phyloP scores from a whole-genome alignment of 2,329 filamentous ascomycete species.

The Coniella vitis region DNA sequence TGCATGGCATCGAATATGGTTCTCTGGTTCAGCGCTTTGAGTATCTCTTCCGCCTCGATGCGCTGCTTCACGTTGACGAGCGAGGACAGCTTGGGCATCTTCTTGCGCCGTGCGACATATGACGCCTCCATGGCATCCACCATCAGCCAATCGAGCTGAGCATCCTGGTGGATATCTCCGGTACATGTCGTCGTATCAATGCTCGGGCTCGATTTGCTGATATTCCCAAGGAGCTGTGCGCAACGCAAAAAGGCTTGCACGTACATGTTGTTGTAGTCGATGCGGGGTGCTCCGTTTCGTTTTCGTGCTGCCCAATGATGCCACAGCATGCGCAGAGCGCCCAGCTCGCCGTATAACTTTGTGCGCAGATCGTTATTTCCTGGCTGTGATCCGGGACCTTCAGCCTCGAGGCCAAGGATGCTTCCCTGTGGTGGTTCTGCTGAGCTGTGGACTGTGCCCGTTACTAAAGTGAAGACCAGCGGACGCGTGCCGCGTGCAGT shows the following conservation, averaged over 20 bases:
- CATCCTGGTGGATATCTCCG: slow-evolving; percentile 4
- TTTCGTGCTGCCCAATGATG: not conserved
- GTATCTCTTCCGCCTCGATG: not conserved
- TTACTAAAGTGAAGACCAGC: slow-evolving; percentile 19
- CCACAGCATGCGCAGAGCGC: slow-evolving; percentile 16
- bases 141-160: slow-evolving; percentile 6
- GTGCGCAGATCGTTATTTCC: slow-evolving; percentile 5
- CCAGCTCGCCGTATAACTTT: slow-evolving; percentile 18
- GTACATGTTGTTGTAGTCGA: not conserved
- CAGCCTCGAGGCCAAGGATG: slow-evolving; percentile 9
- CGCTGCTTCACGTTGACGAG: not conserved
- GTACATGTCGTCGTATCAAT: slow-evolving; percentile 3
- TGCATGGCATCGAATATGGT: not conserved
- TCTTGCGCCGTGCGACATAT: not conserved
- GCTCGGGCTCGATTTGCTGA: not conserved
- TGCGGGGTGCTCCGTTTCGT: not conserved
- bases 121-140: slow-evolving; percentile 9
- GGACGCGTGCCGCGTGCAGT: slow-evolving; percentile 7
- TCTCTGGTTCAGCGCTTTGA: not conserved
- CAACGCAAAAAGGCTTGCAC: slow-evolving; percentile 8
- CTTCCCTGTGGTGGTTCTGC: not conserved
- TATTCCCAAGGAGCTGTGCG: slow-evolving; percentile 5
- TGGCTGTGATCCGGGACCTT: not conserved
- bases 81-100: not conserved
- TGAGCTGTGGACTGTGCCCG: slow-evolving; percentile 9